phyloP scores from a whole-genome alignment of 106 monocot genomes.

The Iris macrosiphon region DNA sequence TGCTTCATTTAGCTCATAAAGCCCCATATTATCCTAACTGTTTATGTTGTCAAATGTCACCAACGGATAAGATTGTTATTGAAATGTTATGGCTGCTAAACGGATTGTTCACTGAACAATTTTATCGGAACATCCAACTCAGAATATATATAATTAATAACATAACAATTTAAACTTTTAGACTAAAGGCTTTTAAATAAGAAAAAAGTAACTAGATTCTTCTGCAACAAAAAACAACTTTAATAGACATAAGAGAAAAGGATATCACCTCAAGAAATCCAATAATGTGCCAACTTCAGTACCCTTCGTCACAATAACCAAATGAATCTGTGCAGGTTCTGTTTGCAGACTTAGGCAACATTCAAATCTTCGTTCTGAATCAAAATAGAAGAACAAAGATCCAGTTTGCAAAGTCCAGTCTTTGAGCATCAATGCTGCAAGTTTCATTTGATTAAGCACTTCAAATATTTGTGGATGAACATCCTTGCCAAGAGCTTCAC shows the following conservation, averaged over 20 bases:
- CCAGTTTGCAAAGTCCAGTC: constrained; percentile 5
- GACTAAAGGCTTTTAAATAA: background rate
- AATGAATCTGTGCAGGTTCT: constrained; percentile 79
- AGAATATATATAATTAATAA: no score
- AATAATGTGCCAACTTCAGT: constrained; percentile 14
- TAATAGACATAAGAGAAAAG: background rate
- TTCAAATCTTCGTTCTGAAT: constrained; percentile 10
- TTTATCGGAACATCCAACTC: no score
- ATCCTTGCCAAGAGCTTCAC: constrained; percentile 4
- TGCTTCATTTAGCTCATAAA: no score
- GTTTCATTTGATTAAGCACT: constrained; percentile 8
- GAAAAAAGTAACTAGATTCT: background rate
- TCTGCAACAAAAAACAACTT: background rate
- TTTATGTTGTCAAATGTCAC: no score
- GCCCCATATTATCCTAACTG: no score
- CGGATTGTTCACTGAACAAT: no score
- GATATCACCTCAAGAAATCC: constrained; percentile 6
- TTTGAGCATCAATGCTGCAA: constrained; percentile 4
- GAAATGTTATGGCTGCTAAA: no score
- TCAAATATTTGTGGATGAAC: constrained; percentile 3
- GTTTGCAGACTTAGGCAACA: constrained; percentile 10
- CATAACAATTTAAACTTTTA: background rate
- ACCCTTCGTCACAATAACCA: constrained; percentile 29
- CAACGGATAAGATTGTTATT: no score
- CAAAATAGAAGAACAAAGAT: constrained; percentile 9